phyloP scores from a whole-genome alignment of 768 basidiomycete genomes.

The Mrakia frigida region DNA sequence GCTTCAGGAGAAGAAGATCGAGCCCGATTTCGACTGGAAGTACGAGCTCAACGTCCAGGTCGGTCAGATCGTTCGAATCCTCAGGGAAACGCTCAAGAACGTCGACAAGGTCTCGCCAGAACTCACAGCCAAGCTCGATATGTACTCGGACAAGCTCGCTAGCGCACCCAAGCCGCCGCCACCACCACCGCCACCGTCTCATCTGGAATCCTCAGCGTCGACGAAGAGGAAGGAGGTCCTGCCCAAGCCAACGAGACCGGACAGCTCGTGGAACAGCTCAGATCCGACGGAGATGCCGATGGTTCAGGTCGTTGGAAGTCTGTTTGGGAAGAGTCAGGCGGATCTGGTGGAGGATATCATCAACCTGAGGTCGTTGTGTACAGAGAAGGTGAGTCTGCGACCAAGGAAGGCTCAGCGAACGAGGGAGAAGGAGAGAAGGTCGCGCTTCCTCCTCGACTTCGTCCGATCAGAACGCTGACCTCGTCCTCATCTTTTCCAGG shows the following conservation, averaged over 20 bases:
- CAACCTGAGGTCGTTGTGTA: conserved; percentile 58
- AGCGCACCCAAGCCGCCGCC: conserved; percentile 47
- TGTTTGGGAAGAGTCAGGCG: conserved; percentile 69
- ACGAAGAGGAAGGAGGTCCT: conserved; percentile 17
- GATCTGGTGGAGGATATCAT: conserved; percentile 71
- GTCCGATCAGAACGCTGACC: conserved; percentile 4
- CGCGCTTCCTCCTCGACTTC: neutral
- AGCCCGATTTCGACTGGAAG: conserved; percentile 77
- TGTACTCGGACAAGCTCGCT: conserved; percentile 73
- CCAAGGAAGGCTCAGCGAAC: too few species aligned
- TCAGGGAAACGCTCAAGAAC: conserved; percentile 69
- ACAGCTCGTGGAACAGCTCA: conserved; percentile 18
- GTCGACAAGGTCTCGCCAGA: conserved; percentile 78
- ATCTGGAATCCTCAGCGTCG: neutral
- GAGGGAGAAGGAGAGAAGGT: neutral
- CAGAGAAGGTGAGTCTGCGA: conserved; percentile 59
- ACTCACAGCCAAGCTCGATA: conserved; percentile 70
- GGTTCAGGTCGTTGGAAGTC: conserved; percentile 59
- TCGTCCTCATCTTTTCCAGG: conserved; percentile 49
- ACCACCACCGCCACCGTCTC: neutral
- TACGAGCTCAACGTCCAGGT: conserved; percentile 87
- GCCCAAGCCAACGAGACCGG: conserved; percentile 3
- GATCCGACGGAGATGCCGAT: conserved; percentile 68
- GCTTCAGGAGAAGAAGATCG: conserved; percentile 29
- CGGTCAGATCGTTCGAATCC: conserved; percentile 74